These are phyloP conservation scores for Rhizopogon vulgaris DNA, from an alignment of 768 basidiomycete genomes.

Conservation along the genomic window DNA sequence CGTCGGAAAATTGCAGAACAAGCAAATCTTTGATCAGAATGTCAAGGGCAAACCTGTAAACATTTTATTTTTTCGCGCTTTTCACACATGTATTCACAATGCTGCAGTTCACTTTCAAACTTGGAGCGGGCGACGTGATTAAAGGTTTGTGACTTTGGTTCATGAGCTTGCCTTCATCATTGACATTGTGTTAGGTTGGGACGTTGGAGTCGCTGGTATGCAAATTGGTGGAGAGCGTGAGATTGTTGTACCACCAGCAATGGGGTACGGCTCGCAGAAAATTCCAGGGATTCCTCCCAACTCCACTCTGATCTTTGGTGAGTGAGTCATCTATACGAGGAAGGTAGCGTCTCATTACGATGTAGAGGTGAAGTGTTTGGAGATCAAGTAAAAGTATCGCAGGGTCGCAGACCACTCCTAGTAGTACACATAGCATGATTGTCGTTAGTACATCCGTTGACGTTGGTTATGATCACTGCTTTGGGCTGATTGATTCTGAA, in stretches of 20 bases:
- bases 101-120: conserved; percentile 62
- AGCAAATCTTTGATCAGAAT: conserved; percentile 76
- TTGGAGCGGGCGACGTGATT: conserved; percentile 90
- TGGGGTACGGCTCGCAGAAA: conserved; percentile 69
- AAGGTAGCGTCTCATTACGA: not conserved
- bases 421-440: not conserved
- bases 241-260: conserved; percentile 63
- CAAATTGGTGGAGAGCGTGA: conserved; percentile 83
- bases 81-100: not conserved
- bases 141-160: conserved; percentile 46
- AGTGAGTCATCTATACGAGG: conserved; percentile 18
- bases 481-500: not conserved
- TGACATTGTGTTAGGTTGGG: conserved; percentile 58
- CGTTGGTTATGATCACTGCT: not conserved
- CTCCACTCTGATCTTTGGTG: conserved; percentile 80
- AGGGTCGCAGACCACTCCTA: not conserved
- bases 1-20: conserved; percentile 81
- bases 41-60: conserved; percentile 81
- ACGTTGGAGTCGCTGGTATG: conserved; percentile 90
- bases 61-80: conserved; percentile 6
- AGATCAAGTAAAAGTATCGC: conserved; percentile 47
- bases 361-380: conserved; percentile 67
- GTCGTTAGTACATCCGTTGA: not conserved
- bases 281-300: conserved; percentile 62
- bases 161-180: conserved; percentile 2